These are phyloP conservation scores for Syncephalastrum racemosum DNA, from an alignment of 371 early-diverging fungal genomes.

Conservation along the genomic window DNA sequence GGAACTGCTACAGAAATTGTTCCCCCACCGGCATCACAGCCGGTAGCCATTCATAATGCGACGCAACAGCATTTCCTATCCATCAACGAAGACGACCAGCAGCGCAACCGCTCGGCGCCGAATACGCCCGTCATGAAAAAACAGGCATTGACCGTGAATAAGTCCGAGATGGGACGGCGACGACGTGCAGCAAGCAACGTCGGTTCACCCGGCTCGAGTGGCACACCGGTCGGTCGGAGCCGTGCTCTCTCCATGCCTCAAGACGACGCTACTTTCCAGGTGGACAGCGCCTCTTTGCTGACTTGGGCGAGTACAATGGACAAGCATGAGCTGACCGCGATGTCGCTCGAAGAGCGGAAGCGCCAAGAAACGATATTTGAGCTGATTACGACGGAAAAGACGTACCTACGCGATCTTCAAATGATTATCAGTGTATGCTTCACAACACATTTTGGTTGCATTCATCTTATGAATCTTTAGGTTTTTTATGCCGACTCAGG, in stretches of 20 bases:
- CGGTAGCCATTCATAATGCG: not conserved
- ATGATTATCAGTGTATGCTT: constrained; percentile 71
- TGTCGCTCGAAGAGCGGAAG: constrained; percentile 63
- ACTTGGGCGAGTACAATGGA: constrained; percentile 52
- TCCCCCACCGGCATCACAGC: not conserved
- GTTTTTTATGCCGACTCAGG: constrained; percentile 52
- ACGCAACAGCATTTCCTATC: constrained; percentile 4
- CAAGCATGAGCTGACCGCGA: constrained; percentile 31
- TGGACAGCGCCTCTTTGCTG: constrained; percentile 25
- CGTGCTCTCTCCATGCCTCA: constrained; percentile 12
- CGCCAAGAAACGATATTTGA: constrained; percentile 91
- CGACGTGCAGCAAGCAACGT: constrained; percentile 48
- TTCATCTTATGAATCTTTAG: constrained; percentile 17
- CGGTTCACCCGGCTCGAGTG: constrained; percentile 16
- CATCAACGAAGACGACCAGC: constrained; percentile 14
- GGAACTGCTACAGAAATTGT: not conserved
- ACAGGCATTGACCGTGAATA: constrained; percentile 23
- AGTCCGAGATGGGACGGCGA: constrained; percentile 29
- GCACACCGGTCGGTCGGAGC: constrained; percentile 11
- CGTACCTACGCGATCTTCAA: constrained; percentile 81
- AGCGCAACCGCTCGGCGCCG: constrained; percentile 36
- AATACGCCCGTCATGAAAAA: constrained; percentile 49
- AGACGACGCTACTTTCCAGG: constrained; percentile 9
- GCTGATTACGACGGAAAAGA: constrained; percentile 80
- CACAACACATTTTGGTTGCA: not conserved